phyloP scores from a whole-genome alignment of 2,329 filamentous ascomycete species.

The Dactylellina cionopaga region DNA sequence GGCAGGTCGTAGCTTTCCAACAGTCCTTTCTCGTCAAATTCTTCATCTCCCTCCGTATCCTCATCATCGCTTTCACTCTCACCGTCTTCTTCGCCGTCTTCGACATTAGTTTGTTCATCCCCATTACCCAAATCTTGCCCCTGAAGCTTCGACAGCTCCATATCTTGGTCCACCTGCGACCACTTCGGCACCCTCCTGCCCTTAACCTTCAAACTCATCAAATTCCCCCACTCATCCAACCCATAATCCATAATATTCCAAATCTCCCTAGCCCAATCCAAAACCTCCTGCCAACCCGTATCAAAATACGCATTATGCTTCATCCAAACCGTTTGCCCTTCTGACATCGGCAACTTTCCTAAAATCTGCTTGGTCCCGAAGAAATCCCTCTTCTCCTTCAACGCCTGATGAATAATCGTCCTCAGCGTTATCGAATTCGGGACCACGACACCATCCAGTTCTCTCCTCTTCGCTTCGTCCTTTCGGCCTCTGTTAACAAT shows the following conservation, averaged over 20 bases:
- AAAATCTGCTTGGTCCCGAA: conserved; percentile 27
- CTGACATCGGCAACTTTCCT: conserved; percentile 23
- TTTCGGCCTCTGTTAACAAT: neutral
- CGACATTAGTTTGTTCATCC: neutral
- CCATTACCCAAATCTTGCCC: neutral
- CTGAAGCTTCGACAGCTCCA: neutral
- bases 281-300: conserved; percentile 23
- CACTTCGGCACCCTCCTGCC: conserved; percentile 19
- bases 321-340: conserved; percentile 25
- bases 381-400: conserved; percentile 43
- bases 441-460: conserved; percentile 24
- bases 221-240: conserved; percentile 30
- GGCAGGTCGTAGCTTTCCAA: conserved; percentile 16
- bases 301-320: conserved; percentile 45
- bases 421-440: conserved; percentile 21
- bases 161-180: neutral
- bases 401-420: conserved; percentile 38
- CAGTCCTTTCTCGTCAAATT: neutral
- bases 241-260: conserved; percentile 44
- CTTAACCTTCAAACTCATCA: conserved; percentile 20
- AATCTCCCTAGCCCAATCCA: conserved; percentile 27
- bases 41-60: neutral
- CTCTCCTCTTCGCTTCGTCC: conserved; percentile 5
- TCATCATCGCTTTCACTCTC: neutral
- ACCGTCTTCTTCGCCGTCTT: neutral